Evolutionary conservation across 106 monocot species (phyloP), one percentile per base, ranked within the genome.

Genomic region (Dendrobium chrysotoxum): DNA sequence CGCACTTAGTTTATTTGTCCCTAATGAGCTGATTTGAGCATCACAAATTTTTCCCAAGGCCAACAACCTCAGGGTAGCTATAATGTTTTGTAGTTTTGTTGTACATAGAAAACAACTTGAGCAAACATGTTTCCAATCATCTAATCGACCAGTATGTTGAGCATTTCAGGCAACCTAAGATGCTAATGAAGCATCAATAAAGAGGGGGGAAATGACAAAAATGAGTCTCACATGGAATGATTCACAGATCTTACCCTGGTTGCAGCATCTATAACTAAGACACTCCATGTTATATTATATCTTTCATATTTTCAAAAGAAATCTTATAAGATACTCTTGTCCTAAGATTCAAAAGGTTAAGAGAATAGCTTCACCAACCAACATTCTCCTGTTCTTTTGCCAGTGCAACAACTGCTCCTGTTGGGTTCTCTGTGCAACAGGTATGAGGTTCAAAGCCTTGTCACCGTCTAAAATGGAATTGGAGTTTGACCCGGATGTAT

Each of bases 391-490:
- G 66, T 87, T 87, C 76, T 75, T 87, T 68, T 90, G 87, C 87
- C 90, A 90, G 53, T 87, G 90, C 41, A 81, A 81, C 12, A 90
- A 73, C 40, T 90, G 90, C 79, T 87, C 87, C 68, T 84, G 75
- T 44, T 85, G 81, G 57, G 84, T 84, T 76, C 83, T 80, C 76
- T 76, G 79, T 17, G 83, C 50, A 44, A n/a, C 67, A 77, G 79
- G 57, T 16, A 80, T 76, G 16, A 41, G 40, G 39, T 25, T 41
- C 17, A 76, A 75, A 73, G 54, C 21, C 71, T 77, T 86, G 44
- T 83, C 86, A 72, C 80, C 71, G 23, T 80, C 77, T 39, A 77
- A 21, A 44, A 71, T 28, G 42, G 66, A n/a, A 50, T 79, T 82
- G 1, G 38, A 31, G 54, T 79, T 79, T 31, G 70, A 39, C 25